phyloP scores from a whole-genome alignment of 148 eudicot species.

The Diospyros kaki region DNA sequence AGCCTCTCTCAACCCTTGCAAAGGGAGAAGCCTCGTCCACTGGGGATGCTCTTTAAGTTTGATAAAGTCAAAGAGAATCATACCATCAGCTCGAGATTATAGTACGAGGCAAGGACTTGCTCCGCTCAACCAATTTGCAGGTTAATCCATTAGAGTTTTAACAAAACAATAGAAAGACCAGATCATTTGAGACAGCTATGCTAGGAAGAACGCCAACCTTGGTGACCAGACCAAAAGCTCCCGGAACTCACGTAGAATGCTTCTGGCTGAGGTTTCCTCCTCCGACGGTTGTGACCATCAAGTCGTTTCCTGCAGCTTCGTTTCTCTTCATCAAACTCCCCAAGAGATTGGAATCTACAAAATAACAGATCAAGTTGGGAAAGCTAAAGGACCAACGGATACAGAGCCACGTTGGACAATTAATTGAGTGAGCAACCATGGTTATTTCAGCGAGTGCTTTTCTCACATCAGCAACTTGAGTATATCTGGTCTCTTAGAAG shows the following conservation, averaged over 20 bases:
- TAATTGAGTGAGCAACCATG: not conserved
- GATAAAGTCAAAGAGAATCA: not conserved
- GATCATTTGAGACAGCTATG: not conserved
- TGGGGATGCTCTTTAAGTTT: no score
- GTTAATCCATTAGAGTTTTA: not conserved
- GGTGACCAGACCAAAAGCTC: constrained; percentile 22
- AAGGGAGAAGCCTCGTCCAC: no score
- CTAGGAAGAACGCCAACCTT: constrained; percentile 18
- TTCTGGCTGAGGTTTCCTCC: constrained; percentile 48
- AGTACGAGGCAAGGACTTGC: not conserved
- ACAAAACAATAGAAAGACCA: not conserved
- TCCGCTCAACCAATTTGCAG: not conserved
- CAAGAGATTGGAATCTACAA: constrained; percentile 46
- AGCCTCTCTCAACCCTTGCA: no score
- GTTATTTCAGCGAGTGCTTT: no score
- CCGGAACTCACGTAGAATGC: constrained; percentile 22
- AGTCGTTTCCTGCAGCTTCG: constrained; percentile 60
- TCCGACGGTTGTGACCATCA: constrained; percentile 54
- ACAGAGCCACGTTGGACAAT: not conserved
- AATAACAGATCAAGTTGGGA: not conserved
- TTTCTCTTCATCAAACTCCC: constrained; percentile 49
- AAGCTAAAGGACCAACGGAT: not conserved
- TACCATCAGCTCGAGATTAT: not conserved
- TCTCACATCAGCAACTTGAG: not conserved
- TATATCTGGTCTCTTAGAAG: not conserved